phyloP scores from a whole-genome alignment of 495 filamentous ascomycete species.

The Xylona heveae region DNA sequence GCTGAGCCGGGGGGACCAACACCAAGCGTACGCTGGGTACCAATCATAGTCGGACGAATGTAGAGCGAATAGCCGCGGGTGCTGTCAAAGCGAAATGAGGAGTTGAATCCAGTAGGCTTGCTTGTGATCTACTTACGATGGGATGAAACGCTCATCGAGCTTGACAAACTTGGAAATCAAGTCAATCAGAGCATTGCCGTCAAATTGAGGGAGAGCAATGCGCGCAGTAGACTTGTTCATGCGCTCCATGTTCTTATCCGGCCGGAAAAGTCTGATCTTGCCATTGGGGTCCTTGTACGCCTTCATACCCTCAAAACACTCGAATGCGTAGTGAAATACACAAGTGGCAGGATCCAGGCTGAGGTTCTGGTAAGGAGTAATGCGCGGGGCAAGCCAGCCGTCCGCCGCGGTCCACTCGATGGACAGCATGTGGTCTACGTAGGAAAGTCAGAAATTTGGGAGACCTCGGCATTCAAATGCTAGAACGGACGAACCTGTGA shows the following conservation, averaged over 20 bases:
- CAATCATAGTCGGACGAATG: conserved; percentile 89
- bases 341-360: conserved; percentile 88
- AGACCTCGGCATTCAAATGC: background rate
- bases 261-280: conserved; percentile 71
- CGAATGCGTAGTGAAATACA: conserved; percentile 96
- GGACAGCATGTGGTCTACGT: conserved; percentile 82
- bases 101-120: background rate
- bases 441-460: background rate
- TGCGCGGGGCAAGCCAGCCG: conserved; percentile 63
- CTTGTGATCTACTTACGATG: conserved; percentile 25
- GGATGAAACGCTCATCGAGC: conserved; percentile 76
- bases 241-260: conserved; percentile 86
- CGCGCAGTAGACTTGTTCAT: conserved; percentile 74
- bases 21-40: conserved; percentile 81
- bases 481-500: conserved; percentile 42
- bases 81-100: conserved; percentile 11
- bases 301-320: conserved; percentile 97
- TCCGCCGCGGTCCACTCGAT: conserved; percentile 74
- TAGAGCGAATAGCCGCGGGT: conserved; percentile 77
- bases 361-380: conserved; percentile 90
- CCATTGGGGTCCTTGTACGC: conserved; percentile 71
- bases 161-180: conserved; percentile 60
- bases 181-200: conserved; percentile 45
- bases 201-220: conserved; percentile 78
- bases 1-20: conserved; percentile 81